Evolutionary conservation across 2,329 filamentous ascomycete genomes (phyloP).

Genomic region (Aspergillus glaucus): DNA sequence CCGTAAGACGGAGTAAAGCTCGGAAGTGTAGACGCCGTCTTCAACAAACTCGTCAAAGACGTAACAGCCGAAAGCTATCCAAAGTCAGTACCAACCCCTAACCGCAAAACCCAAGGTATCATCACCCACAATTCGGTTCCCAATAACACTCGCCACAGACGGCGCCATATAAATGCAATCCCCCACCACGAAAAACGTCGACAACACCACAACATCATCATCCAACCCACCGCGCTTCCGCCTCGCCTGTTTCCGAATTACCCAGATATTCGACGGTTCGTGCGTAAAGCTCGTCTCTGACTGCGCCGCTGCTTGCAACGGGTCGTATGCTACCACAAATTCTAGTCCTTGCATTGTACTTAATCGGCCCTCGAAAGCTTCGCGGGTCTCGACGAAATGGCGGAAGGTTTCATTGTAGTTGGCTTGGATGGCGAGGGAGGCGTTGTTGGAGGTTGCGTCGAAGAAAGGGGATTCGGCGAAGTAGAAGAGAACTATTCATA

Average conservation of each 20-base stretch:
- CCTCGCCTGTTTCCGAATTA: slow-evolving; percentile 54
- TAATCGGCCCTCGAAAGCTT: slow-evolving; percentile 51
- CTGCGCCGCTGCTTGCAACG: slow-evolving; percentile 43
- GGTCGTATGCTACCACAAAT: slow-evolving; percentile 55
- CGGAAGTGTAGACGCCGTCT: slow-evolving; percentile 48
- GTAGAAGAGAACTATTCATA: slow-evolving; percentile 51
- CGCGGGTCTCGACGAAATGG: slow-evolving; percentile 48
- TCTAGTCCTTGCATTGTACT: slow-evolving; percentile 52
- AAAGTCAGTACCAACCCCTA: slow-evolving; percentile 4
- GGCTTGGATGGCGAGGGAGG: slow-evolving; percentile 48
- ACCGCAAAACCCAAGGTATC: slow-evolving; percentile 2
- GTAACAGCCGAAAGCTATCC: slow-evolving; percentile 50
- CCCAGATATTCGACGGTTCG: slow-evolving; percentile 50
- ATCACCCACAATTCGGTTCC: slow-evolving; percentile 46
- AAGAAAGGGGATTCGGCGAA: slow-evolving; percentile 60
- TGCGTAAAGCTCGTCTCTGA: slow-evolving; percentile 35
- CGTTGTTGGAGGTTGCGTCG: slow-evolving; percentile 56
- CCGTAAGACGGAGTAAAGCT: slow-evolving; percentile 54
- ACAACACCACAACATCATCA: slow-evolving; percentile 49
- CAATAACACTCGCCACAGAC: slow-evolving; percentile 53
- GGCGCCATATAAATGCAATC: slow-evolving; percentile 58
- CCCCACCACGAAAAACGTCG: slow-evolving; percentile 56
- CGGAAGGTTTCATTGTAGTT: slow-evolving; percentile 44
- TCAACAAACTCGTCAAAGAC: slow-evolving; percentile 50
- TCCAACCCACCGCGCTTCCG: slow-evolving; percentile 37